Percentiles rank a stretch among this genome's conserved stretches.
Conservation (phyloP, 106 monocot genomes). For the Xerophyta viscosa region DNA sequence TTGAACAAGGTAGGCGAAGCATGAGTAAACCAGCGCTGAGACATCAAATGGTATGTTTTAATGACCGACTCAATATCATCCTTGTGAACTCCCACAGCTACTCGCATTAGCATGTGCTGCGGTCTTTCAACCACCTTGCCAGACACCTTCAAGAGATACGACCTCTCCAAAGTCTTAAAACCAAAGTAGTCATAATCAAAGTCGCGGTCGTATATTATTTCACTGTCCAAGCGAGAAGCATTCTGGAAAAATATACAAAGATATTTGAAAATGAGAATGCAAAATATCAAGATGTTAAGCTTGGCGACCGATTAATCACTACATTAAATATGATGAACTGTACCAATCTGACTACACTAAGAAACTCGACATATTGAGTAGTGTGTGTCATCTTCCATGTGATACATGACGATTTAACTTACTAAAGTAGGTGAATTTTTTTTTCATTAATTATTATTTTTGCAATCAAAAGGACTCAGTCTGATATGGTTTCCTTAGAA, state of each 20-base stretch:
- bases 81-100: conserved; percentile 93
- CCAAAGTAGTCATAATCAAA: conserved; percentile 99
- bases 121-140: conserved; percentile 89
- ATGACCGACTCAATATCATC: conserved; percentile 78
- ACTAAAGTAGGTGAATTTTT: no score
- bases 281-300: no score
- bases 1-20: conserved; percentile 96
- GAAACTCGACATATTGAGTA: no score
- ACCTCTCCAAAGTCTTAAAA: conserved; percentile 94
- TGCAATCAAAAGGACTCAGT: no score
- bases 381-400: no score
- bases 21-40: conserved; percentile 97
- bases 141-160: conserved; percentile 80
- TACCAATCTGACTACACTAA: no score
- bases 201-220: conserved; percentile 91
- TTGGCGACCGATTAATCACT: no score
- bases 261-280: no score
- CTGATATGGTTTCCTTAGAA: no score
- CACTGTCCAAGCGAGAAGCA: conserved; percentile 81
- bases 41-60: conserved; percentile 90
- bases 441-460: no score
- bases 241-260: conserved; percentile 78
- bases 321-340: no score
- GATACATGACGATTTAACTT: no score
- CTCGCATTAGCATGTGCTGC: conserved; percentile 98